These are phyloP conservation scores for Xylariaceae sp. DNA, from an alignment of 2,329 filamentous ascomycete species.

Conservation along the genomic window DNA sequence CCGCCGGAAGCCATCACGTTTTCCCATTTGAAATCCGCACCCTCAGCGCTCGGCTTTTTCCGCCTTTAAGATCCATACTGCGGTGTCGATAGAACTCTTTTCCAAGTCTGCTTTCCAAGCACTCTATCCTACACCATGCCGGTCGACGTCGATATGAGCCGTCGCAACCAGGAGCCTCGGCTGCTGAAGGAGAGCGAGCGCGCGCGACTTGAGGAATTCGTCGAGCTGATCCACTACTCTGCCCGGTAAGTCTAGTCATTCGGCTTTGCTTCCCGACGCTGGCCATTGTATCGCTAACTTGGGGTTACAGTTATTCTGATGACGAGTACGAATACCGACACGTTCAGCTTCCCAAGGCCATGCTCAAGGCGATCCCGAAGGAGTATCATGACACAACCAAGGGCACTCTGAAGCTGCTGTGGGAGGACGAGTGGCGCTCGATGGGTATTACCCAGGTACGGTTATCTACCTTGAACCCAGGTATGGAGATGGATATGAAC, in stretches of 20 bases:
- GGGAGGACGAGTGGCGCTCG: conserved; percentile 98
- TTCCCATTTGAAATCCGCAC: background rate
- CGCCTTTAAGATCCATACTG: background rate
- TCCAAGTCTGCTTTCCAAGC: background rate
- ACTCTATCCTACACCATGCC: conserved; percentile 22
- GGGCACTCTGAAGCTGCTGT: conserved; percentile 90
- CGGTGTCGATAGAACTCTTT: background rate
- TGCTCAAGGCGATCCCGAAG: conserved; percentile 94
- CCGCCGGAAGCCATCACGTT: background rate
- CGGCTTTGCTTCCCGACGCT: background rate
- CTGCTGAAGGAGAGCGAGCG: conserved; percentile 77
- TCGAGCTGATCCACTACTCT: conserved; percentile 94
- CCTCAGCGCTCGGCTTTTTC: background rate
- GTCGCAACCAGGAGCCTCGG: conserved; percentile 83
- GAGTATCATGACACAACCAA: conserved; percentile 88
- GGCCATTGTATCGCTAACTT: conserved; percentile 6
- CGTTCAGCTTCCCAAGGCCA: conserved; percentile 94
- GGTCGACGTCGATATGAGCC: conserved; percentile 70
- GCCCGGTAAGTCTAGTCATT: conserved; percentile 58
- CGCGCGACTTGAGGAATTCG: conserved; percentile 80
- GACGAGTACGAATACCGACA: conserved; percentile 94
- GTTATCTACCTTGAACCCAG: background rate
- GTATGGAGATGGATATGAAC: background rate
- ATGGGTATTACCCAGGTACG: conserved; percentile 93
- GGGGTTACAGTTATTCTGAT: conserved; percentile 72